Conservation (phyloP, 208 protist species). For the Trypanosoma brucei region DNA sequence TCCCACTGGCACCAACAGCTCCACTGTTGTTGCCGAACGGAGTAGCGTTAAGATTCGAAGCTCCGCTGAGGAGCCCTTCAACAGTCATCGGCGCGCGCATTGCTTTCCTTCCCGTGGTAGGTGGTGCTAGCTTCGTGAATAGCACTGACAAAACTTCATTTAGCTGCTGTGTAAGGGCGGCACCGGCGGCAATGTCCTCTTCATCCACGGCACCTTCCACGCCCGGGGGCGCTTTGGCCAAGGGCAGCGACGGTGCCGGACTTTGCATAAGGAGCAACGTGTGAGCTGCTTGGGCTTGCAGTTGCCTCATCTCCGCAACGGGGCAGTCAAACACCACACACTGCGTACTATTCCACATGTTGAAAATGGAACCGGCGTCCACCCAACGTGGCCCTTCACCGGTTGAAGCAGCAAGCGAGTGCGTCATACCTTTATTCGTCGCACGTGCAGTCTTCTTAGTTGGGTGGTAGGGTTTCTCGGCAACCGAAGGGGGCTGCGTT, state of each 20-base stretch:
- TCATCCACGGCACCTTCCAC: not conserved
- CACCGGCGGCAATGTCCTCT: slow-evolving; percentile 5
- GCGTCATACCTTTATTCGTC: not conserved
- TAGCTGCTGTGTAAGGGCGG: slow-evolving; percentile 14
- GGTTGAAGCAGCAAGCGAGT: not conserved
- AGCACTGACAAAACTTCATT: slow-evolving; percentile 12
- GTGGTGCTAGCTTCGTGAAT: slow-evolving; percentile 4
- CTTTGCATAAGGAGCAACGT: slow-evolving; percentile 31
- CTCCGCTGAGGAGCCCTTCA: slow-evolving; percentile 4
- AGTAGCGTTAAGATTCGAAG: not conserved
- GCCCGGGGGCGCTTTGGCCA: not conserved
- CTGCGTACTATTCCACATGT: slow-evolving; percentile 12
- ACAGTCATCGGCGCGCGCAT: not conserved
- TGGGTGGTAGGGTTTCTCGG: slow-evolving; percentile 8
- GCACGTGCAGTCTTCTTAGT: slow-evolving; percentile 11
- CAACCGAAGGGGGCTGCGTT: slow-evolving; percentile 24
- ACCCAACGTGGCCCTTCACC: not conserved
- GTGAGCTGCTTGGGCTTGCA: slow-evolving; percentile 19
- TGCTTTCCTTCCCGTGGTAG: slow-evolving; percentile 1
- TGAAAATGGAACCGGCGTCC: not conserved
- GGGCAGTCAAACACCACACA: slow-evolving; percentile 33
- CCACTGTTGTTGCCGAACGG: not conserved
- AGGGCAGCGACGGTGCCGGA: not conserved
- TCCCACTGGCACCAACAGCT: too few species aligned
- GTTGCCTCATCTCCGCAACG: slow-evolving; percentile 23